These are phyloP conservation scores for Eucommia ulmoides DNA, from an alignment of 257 asterid species.

Conservation along the genomic window DNA sequence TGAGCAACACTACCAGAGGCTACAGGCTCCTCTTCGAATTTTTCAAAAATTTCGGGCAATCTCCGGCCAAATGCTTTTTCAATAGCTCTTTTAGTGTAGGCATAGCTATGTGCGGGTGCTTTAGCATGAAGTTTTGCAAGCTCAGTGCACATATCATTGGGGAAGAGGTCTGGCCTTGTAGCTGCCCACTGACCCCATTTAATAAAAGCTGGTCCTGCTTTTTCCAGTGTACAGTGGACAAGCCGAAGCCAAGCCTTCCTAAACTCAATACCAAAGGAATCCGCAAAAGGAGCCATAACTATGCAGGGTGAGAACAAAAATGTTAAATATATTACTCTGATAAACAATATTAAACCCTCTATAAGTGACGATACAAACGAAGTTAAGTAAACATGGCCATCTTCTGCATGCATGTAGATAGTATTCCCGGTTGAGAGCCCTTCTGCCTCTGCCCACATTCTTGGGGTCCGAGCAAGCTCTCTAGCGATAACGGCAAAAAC, in stretches of 20 bases:
- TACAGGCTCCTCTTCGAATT: constrained; percentile 70
- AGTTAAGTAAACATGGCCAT: constrained; percentile 41
- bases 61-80: constrained; percentile 73
- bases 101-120: constrained; percentile 78
- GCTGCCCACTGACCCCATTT: constrained; percentile 99
- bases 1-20: constrained; percentile 93
- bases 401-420: constrained; percentile 46
- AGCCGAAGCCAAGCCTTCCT: constrained; percentile 56
- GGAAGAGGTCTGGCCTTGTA: constrained; percentile 83
- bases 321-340: constrained; percentile 53
- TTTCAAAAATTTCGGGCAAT: constrained; percentile 59
- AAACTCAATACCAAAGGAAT: constrained; percentile 53
- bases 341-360: constrained; percentile 54
- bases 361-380: constrained; percentile 40
- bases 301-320: constrained; percentile 63
- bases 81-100: constrained; percentile 50
- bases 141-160: constrained; percentile 57
- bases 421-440: constrained; percentile 34
- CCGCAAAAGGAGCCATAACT: constrained; percentile 71
- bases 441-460: constrained; percentile 45
- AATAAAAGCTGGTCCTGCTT: constrained; percentile 90
- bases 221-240: constrained; percentile 60
- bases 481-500: constrained; percentile 52
- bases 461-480: constrained; percentile 39
- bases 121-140: constrained; percentile 69